Evolutionary conservation across 2,329 filamentous ascomycete genomes (phyloP).

Genomic region (Colletotrichum tamarilloi): DNA sequence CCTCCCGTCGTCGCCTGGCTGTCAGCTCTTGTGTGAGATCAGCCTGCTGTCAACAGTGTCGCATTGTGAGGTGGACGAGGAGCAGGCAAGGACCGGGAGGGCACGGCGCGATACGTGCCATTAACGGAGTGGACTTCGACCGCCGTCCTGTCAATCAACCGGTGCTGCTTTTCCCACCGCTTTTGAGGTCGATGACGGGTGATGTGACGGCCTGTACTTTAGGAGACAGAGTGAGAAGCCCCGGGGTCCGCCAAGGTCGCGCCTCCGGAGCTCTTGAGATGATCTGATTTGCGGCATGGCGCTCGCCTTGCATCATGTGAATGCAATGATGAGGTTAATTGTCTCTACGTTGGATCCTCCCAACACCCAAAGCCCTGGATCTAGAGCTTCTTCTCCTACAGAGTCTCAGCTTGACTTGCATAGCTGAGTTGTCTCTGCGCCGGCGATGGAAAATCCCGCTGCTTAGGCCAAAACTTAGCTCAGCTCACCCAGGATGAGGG

Average conservation of each 20-base stretch:
- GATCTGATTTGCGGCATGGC: background rate
- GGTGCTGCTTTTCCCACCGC: background rate
- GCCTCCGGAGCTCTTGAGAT: background rate
- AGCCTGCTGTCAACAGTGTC: background rate
- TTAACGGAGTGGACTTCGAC: background rate
- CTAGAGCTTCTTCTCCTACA: background rate
- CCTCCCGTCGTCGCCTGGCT: background rate
- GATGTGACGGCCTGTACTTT: background rate
- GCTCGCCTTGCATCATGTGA: background rate
- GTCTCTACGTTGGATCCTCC: background rate
- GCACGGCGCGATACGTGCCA: background rate
- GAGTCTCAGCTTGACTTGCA: background rate
- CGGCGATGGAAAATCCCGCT: conserved; percentile 1
- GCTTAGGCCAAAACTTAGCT: background rate
- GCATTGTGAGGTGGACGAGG: background rate
- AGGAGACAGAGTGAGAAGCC: too few species aligned
- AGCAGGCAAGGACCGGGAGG: background rate
- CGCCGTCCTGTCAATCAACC: background rate
- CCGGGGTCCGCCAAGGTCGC: background rate
- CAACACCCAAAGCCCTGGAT: background rate
- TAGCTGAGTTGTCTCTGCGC: background rate
- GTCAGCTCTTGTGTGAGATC: background rate
- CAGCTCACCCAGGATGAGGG: background rate
- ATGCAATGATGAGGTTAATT: background rate
- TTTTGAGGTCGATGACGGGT: background rate